Conservation (phyloP, 2,329 filamentous ascomycete species). For the Penicillium brasilianum region DNA sequence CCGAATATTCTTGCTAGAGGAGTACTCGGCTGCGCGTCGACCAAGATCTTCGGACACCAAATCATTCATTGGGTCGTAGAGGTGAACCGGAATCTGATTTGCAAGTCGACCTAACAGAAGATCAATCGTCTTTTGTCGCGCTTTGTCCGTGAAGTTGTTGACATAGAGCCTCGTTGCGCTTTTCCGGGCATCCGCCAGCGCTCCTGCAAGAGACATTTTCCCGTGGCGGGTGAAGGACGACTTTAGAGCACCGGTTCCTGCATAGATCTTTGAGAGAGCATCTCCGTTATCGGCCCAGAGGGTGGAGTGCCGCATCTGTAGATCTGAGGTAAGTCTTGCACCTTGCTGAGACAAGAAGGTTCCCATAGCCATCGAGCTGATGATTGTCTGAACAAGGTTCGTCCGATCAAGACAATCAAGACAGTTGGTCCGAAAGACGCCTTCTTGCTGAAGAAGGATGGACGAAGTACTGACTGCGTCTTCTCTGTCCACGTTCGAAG, state of each 20-base stretch:
- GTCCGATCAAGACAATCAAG: slow-evolving; percentile 95
- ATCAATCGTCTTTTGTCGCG: slow-evolving; percentile 91
- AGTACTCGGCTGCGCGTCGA: slow-evolving; percentile 71
- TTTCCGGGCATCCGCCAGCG: slow-evolving; percentile 93
- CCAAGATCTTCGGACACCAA: slow-evolving; percentile 78
- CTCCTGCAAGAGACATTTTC: slow-evolving; percentile 93
- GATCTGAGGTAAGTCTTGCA: slow-evolving; percentile 73
- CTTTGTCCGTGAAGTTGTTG: slow-evolving; percentile 96
- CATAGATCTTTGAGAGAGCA: slow-evolving; percentile 91
- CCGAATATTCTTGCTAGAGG: slow-evolving; percentile 72
- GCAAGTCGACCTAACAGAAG: slow-evolving; percentile 85
- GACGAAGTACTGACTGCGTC: slow-evolving; percentile 54
- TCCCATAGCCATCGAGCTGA: slow-evolving; percentile 91
- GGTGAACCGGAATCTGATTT: slow-evolving; percentile 78
- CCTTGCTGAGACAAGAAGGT: slow-evolving; percentile 76
- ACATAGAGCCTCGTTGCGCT: slow-evolving; percentile 93
- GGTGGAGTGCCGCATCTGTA: slow-evolving; percentile 89
- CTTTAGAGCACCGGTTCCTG: slow-evolving; percentile 92
- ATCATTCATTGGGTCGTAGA: slow-evolving; percentile 95
- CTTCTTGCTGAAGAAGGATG: slow-evolving; percentile 86
- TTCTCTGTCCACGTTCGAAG: slow-evolving; percentile 45
- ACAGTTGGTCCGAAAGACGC: slow-evolving; percentile 95
- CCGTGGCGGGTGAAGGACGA: slow-evolving; percentile 92
- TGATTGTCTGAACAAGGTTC: slow-evolving; percentile 93
- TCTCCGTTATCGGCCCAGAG: slow-evolving; percentile 98